Percentiles rank a stretch among this genome's conserved stretches.
Evolutionary conservation across 768 basidiomycete genomes (phyloP).

Genomic region (Auricularia sp.): DNA sequence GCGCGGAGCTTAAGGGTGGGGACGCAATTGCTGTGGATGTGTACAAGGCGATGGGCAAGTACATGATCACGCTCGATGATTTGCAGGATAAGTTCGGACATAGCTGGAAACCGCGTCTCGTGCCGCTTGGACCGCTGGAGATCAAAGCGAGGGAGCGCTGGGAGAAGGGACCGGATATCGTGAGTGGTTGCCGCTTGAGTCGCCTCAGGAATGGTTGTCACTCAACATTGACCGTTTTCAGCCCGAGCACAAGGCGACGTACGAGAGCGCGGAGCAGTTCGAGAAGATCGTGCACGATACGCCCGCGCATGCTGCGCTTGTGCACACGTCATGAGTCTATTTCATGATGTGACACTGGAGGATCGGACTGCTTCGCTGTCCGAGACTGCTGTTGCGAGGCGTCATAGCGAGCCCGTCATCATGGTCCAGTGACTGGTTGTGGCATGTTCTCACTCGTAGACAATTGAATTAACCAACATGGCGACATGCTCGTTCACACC

Average conservation of each 20-base stretch:
- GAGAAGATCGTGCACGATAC: not conserved
- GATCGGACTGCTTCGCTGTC: no score
- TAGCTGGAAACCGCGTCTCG: not conserved
- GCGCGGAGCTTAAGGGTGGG: not conserved
- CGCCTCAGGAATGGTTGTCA: no score
- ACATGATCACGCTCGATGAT: constrained; percentile 1
- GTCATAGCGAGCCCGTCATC: no score
- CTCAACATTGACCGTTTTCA: not conserved
- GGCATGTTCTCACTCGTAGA: no score
- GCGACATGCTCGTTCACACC: no score
- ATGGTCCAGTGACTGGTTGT: no score
- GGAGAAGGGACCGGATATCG: not conserved
- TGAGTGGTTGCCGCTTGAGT: not conserved
- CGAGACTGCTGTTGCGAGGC: no score
- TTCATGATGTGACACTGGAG: no score
- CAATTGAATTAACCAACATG: no score
- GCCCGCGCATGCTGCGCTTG: not conserved
- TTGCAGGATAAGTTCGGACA: not conserved
- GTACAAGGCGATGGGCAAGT: constrained; percentile 1
- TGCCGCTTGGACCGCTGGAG: not conserved
- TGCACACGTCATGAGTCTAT: not conserved
- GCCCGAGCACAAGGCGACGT: not conserved
- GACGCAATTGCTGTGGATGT: not conserved
- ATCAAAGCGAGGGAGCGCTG: not conserved
- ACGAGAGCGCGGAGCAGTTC: not conserved